Evolutionary conservation across 2,329 filamentous ascomycete genomes (phyloP), one percentile per base, ranked within the genome.

Genomic region (Colletotrichum chlorophyti): DNA sequence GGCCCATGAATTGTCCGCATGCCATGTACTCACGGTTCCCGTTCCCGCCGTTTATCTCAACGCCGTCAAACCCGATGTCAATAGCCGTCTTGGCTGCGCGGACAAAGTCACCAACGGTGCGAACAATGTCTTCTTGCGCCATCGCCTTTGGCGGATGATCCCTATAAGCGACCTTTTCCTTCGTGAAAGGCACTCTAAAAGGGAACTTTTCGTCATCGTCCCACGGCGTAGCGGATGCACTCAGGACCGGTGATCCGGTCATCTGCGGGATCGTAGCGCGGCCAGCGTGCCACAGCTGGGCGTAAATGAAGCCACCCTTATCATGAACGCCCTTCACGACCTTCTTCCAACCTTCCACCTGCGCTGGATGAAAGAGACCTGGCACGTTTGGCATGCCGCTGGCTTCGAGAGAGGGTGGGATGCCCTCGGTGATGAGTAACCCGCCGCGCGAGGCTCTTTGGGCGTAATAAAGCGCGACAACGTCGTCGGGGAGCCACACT

Each of bases 281-380:
- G 5, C 87, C 86, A 0, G 86, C 69, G 2, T 80, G 80, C 84
- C 84, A 88, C 2, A 89, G 72, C 68, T 89, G 86, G 5, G 79
- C 65, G 70, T 79, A 88, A 61, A 88, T 84, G 65, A 77, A 81
- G 21, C 76, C 79, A 21, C 81, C 80, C 66, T 86, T 85, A 24
- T 74, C 75, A 70, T 89, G 86, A 3, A 88, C 85, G 3, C 79
- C 82, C 47, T 81, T 77, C 1, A 83, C 84, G 38, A 88, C 75
- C 46, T 77, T 73, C 61, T 80, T 83, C 86, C 86, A 89, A 1
- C 74, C 79, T 2, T 74, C 75, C 46, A 85, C 76, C 65, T 86
- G 84, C 15, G 72, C 76, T 2, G 76, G 69, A 45, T 68, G 80
- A 66, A 76, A 87, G 64, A 88, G 80, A 1, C 83, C 84, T 0